Percentiles rank a stretch among this genome's conserved stretches.
phyloP scores from a whole-genome alignment of 352 stramenopile species.

The Globisporangium echinulatum region DNA sequence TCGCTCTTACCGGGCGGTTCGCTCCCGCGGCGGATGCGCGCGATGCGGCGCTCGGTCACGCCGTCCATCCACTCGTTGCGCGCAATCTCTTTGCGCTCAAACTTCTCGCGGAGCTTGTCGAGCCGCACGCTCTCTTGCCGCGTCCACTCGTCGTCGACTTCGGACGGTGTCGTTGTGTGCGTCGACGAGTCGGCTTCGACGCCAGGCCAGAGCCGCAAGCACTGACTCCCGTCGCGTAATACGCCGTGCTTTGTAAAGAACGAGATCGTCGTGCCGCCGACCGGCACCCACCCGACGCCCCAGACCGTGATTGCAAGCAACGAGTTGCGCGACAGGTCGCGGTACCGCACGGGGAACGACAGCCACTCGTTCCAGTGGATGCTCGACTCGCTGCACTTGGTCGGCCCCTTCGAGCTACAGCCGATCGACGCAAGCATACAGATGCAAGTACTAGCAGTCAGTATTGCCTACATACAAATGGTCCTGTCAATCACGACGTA shows the following conservation, averaged over 20 bases:
- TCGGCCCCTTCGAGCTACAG: slow-evolving; percentile 65
- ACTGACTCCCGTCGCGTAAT: slow-evolving; percentile 82
- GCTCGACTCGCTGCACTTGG: slow-evolving; percentile 81
- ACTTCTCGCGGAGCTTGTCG: slow-evolving; percentile 86
- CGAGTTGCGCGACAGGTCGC: slow-evolving; percentile 82
- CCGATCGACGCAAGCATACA: too few relatives aligned
- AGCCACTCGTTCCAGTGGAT: slow-evolving; percentile 89
- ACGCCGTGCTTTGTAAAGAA: slow-evolving; percentile 87
- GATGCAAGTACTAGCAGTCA: slow-evolving; percentile 7
- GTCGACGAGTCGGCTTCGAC: slow-evolving; percentile 66
- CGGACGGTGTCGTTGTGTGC: slow-evolving; percentile 52
- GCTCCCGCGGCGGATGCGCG: slow-evolving; percentile 69
- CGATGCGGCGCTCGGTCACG: slow-evolving; percentile 81
- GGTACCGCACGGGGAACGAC: slow-evolving; percentile 78
- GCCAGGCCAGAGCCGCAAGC: slow-evolving; percentile 76
- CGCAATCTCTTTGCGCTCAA: slow-evolving; percentile 82
- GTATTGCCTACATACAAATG: not conserved
- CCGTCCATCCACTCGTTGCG: slow-evolving; percentile 91
- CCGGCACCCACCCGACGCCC: slow-evolving; percentile 72
- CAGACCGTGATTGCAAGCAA: slow-evolving; percentile 81
- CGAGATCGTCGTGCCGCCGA: slow-evolving; percentile 80
- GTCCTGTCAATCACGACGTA: not conserved
- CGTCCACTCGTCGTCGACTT: slow-evolving; percentile 70
- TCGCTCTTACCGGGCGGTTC: slow-evolving; percentile 70
- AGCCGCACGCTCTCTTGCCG: slow-evolving; percentile 74